phyloP scores from a whole-genome alignment of 208 protist species.

The Leishmania tropica region DNA sequence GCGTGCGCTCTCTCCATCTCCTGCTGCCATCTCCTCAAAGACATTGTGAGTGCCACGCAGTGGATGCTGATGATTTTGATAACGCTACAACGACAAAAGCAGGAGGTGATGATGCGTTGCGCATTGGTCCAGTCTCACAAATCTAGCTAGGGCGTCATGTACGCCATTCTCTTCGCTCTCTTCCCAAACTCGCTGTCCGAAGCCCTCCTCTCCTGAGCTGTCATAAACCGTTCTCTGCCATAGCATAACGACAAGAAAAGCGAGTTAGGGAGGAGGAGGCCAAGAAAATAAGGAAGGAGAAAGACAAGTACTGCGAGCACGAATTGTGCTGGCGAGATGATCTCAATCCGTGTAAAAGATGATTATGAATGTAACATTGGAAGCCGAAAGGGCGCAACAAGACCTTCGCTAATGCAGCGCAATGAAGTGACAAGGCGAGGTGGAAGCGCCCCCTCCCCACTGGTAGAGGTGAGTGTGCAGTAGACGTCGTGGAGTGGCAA shows the following conservation, averaged over 20 bases:
- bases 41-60: background rate
- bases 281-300: background rate
- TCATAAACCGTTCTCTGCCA: background rate
- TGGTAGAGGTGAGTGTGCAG: background rate
- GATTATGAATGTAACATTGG: background rate
- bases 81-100: background rate
- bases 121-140: background rate
- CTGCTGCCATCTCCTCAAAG: background rate
- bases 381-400: background rate
- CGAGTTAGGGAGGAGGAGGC: background rate
- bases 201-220: too few species aligned
- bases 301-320: background rate
- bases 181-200: background rate
- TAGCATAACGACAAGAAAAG: background rate
- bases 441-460: background rate
- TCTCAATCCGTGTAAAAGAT: background rate
- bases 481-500: too few species aligned
- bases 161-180: background rate
- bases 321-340: background rate
- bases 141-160: background rate
- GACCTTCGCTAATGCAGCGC: too few species aligned
- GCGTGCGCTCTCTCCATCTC: background rate
- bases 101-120: background rate
- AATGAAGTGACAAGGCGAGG: background rate
- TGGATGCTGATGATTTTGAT: background rate